These are phyloP conservation scores for Deinandra increscens DNA, from an alignment of 129 eudicot genomes.

Conservation along the genomic window DNA sequence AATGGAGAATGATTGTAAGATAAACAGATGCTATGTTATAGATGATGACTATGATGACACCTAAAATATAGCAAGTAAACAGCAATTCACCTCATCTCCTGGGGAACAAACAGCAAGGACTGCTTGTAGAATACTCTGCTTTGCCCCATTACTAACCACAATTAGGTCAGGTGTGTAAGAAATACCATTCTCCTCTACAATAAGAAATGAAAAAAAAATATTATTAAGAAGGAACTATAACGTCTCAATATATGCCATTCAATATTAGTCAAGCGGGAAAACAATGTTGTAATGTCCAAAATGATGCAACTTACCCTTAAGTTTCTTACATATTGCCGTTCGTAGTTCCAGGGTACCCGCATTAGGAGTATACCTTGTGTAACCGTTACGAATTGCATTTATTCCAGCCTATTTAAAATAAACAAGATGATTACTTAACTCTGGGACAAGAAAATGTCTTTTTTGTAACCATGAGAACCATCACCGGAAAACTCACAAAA, in stretches of 20 bases:
- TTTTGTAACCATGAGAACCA: too few relatives aligned
- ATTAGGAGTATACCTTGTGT: conserved; percentile 93
- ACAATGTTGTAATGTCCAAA: neutral
- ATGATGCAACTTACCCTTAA: conserved; percentile 54
- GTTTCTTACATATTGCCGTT: conserved; percentile 76
- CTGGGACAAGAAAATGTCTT: too few relatives aligned
- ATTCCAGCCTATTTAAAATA: conserved; percentile 64
- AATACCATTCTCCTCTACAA: conserved; percentile 82
- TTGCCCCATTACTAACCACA: conserved; percentile 93
- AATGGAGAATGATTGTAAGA: neutral
- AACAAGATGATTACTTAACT: conserved; percentile 1
- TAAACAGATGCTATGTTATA: neutral
- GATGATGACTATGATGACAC: neutral
- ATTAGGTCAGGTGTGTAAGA: conserved; percentile 89
- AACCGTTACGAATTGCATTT: conserved; percentile 87
- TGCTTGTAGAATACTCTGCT: conserved; percentile 89
- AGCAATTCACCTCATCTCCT: conserved; percentile 76
- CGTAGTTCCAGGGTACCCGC: conserved; percentile 91
- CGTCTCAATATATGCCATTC: neutral
- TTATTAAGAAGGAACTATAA: neutral
- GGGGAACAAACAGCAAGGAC: conserved; percentile 98
- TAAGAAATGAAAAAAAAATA: conserved; percentile 1
- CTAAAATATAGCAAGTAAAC: neutral
- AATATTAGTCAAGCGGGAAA: neutral
- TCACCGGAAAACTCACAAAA: too few relatives aligned